phyloP scores from a whole-genome alignment of 2,329 filamentous ascomycete genomes.

The Macrophomina tecta region DNA sequence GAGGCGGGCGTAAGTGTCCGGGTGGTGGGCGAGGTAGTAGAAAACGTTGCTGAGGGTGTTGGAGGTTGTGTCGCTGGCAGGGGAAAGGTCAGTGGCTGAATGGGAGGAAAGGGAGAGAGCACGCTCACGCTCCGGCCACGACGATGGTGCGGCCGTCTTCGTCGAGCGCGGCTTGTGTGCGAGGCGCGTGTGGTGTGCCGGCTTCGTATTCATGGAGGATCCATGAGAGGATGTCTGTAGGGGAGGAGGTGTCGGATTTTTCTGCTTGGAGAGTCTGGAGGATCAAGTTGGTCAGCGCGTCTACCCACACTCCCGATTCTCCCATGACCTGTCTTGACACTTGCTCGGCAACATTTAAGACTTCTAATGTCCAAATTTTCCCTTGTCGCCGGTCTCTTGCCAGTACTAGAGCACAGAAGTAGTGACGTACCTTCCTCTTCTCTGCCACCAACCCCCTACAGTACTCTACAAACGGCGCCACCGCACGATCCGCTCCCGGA shows the following conservation, averaged over 20 bases:
- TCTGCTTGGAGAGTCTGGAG: background rate
- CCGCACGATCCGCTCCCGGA: background rate
- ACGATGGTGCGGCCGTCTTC: constrained; percentile 32
- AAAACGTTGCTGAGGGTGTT: constrained; percentile 8
- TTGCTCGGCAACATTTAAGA: too few relatives aligned
- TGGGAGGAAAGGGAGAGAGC: constrained; percentile 50
- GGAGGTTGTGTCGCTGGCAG: constrained; percentile 20
- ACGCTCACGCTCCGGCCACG: constrained; percentile 37
- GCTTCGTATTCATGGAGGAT: constrained; percentile 6
- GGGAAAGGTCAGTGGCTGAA: background rate
- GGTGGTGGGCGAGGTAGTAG: constrained; percentile 34
- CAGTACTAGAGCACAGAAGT: too few relatives aligned
- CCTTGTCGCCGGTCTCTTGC: too few relatives aligned
- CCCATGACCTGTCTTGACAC: too few relatives aligned
- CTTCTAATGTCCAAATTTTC: too few relatives aligned
- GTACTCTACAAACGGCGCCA: constrained; percentile 7
- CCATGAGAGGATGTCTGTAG: constrained; percentile 10
- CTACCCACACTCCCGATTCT: background rate
- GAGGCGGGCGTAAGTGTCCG: constrained; percentile 16
- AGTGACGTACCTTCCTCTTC: constrained; percentile 8
- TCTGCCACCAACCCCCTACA: constrained; percentile 19
- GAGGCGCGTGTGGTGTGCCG: background rate
- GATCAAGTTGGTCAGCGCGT: background rate
- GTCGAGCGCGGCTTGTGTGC: constrained; percentile 5
- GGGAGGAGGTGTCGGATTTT: background rate